Conservation (phyloP, 116 monocot species). For the Phalaenopsis hybrid region DNA sequence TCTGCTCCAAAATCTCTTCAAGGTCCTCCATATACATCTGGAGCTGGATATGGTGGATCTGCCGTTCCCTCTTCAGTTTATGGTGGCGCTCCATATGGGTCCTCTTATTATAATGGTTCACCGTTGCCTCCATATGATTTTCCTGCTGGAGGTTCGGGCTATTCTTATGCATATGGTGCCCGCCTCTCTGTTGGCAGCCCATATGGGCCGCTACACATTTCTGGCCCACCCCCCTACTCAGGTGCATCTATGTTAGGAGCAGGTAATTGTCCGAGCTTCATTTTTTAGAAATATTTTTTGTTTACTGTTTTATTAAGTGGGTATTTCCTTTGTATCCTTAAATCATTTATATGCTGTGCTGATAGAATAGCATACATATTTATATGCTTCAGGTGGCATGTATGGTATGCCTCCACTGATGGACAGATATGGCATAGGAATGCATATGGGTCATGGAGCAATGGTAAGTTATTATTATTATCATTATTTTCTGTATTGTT, state of each 20-base stretch:
- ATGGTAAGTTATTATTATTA: conserved; percentile 41
- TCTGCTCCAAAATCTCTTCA: conserved; percentile 51
- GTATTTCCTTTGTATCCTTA: background rate
- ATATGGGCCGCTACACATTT: conserved; percentile 66
- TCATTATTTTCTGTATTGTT: background rate
- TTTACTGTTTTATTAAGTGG: background rate
- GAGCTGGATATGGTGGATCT: conserved; percentile 53
- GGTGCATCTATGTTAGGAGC: conserved; percentile 45
- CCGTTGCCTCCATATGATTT: conserved; percentile 59
- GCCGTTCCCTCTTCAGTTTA: conserved; percentile 64
- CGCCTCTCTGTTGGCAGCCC: conserved; percentile 65
- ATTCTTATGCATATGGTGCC: conserved; percentile 49
- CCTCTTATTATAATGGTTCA: conserved; percentile 46
- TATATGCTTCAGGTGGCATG: conserved; percentile 59
- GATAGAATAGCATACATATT: background rate
- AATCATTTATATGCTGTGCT: background rate
- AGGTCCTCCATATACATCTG: conserved; percentile 41
- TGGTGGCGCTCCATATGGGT: conserved; percentile 59
- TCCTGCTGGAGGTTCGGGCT: conserved; percentile 56
- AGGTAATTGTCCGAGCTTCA: background rate
- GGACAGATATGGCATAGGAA: conserved; percentile 66
- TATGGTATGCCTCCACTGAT: conserved; percentile 76
- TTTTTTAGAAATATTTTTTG: background rate
- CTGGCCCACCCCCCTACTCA: conserved; percentile 59
- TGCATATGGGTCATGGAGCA: conserved; percentile 58